Evolutionary conservation across 2,329 filamentous ascomycete species (phyloP), one percentile per base, ranked within the genome.

Genomic region (Aspergillus fructus): DNA sequence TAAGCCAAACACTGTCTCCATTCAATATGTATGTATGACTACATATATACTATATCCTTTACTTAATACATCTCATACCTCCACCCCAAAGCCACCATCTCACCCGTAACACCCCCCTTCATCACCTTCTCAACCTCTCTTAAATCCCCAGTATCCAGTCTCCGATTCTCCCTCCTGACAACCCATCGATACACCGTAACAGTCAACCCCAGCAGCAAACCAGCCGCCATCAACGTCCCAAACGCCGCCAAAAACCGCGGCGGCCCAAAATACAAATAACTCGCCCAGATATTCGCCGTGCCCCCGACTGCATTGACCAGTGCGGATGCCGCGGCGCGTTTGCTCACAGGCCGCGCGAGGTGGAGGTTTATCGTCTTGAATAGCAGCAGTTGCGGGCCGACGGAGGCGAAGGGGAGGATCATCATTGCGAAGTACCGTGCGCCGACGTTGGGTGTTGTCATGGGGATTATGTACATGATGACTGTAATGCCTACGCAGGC

Each of bases 341-440:
- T 79, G 0, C 76, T 67, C 8, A 74, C 61, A 0, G 77, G 77
- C 2, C 76, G 71, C 8, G 76, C 74, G 5, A 79, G 67, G 45
- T 77, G 74, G 13, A 76, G 62, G 51, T 76, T 76, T 53, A 76
- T 74, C 0, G 73, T 78, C 61, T 78, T 78, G 67, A 72, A 77
- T 3, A 77, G 66, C 5, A 77, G 67, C 4, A 77, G 68, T 52
- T 77, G 75, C 0, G 75, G 74, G 1, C 73, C 75, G 33, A 76
- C 74, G 1, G 71, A 76, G 5, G 73, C 66, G 52, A 73, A 75
- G 0, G 72, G 75, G 15, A 79, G 58, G 9, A 78, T 68, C 67
- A 78, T 74, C 72, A 78, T 76, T 48, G 74, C 65, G 57, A 78
- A 77, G 56, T 78, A 78, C 0, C 76, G 74, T 0, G 74, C 74